Conservation (phyloP, 805 yeast species). For the Wickerhamiella domercqiae region DNA sequence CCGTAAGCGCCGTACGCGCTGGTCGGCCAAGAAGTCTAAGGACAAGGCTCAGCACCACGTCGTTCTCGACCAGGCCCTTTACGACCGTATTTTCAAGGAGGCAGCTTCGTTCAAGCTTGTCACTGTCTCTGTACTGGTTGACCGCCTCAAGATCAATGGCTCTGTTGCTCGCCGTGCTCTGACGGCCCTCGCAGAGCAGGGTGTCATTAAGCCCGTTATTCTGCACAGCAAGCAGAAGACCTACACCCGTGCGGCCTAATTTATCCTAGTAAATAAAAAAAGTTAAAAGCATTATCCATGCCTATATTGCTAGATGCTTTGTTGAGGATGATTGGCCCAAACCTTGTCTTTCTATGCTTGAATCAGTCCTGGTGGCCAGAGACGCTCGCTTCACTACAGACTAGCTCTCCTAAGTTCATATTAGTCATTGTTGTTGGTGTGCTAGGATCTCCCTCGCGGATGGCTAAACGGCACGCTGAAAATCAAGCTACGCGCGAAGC, state of each 20-base stretch:
- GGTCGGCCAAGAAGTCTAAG: constrained; percentile 99
- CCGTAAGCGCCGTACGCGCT: constrained; percentile 99
- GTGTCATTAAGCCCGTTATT: constrained; percentile 85
- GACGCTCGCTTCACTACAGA: too few relatives aligned
- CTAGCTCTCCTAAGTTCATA: too few relatives aligned
- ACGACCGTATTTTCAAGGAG: constrained; percentile 98
- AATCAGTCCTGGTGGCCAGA: too few relatives aligned
- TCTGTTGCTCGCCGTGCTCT: constrained; percentile 97
- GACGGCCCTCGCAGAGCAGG: constrained; percentile 86
- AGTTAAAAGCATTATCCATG: too few relatives aligned
- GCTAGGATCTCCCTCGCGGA: too few relatives aligned
- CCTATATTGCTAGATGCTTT: too few relatives aligned
- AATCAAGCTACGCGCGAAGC: constrained; percentile 44
- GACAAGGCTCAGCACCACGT: constrained; percentile 99
- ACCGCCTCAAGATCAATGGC: constrained; percentile 98
- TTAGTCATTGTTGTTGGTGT: too few relatives aligned
- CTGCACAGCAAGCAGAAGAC: constrained; percentile 94
- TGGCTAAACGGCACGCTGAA: constrained; percentile 47
- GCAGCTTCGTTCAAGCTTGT: constrained; percentile 98
- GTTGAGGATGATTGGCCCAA: too few relatives aligned
- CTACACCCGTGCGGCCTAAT: constrained; percentile 38
- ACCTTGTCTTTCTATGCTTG: too few relatives aligned
- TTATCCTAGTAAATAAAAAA: constrained; percentile 5
- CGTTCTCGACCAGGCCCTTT: constrained; percentile 93
- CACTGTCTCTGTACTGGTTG: constrained; percentile 95